These are phyloP conservation scores for Castanea sativa DNA, from an alignment of 306 rosid genomes.

Conservation along the genomic window DNA sequence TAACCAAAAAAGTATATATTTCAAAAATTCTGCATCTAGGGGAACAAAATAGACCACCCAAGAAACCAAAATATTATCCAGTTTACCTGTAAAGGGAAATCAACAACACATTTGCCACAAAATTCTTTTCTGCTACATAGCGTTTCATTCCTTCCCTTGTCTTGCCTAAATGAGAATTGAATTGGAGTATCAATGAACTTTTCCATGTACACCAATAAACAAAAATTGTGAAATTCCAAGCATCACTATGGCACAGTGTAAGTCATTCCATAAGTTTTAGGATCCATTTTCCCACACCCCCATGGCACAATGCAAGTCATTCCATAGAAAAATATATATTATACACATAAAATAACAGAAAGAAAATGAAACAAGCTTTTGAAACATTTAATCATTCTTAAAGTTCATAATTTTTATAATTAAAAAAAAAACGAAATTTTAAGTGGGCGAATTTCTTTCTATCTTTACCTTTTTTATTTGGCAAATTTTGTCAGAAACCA, in stretches of 20 bases:
- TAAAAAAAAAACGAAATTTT: neutral
- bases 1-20: constrained; percentile 21
- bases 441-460: neutral
- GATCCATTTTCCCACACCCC: constrained; percentile 96
- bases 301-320: constrained; percentile 28
- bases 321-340: neutral
- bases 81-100: constrained; percentile 72
- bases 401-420: too few relatives aligned
- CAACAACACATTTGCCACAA: constrained; percentile 84
- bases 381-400: neutral
- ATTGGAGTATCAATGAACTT: neutral
- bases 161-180: constrained; percentile 46
- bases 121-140: constrained; percentile 76
- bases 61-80: neutral
- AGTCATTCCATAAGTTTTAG: constrained; percentile 50
- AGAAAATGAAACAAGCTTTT: neutral
- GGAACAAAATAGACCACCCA: neutral
- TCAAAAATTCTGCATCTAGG: constrained; percentile 11
- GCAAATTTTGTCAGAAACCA: too few relatives aligned
- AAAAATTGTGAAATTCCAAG: neutral
- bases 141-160: constrained; percentile 48
- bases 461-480: neutral
- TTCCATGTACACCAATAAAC: neutral
- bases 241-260: constrained; percentile 37
- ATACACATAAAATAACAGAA: neutral